phyloP scores from a whole-genome alignment of 2,329 filamentous ascomycete species.

The Cercospora zeae-maydis region DNA sequence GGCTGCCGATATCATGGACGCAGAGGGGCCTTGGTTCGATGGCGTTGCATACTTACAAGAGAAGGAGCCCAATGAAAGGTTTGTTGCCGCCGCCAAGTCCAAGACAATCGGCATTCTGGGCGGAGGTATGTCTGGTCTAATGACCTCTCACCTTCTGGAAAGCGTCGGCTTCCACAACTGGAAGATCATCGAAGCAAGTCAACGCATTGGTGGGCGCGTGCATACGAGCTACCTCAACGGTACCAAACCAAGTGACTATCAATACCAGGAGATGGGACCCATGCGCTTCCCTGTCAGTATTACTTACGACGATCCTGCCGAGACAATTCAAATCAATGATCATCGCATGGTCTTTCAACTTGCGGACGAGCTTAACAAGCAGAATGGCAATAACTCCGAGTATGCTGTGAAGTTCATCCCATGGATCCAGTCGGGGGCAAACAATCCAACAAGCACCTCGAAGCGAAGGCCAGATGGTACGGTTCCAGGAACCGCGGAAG shows the following conservation, averaged over 20 bases:
- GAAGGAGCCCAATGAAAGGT: conserved; percentile 52
- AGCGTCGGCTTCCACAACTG: conserved; percentile 58
- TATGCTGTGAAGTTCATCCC: conserved; percentile 59
- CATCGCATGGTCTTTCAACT: conserved; percentile 64
- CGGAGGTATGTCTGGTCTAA: conserved; percentile 62
- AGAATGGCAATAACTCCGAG: conserved; percentile 52
- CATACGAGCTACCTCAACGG: conserved; percentile 61
- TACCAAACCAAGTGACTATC: conserved; percentile 58
- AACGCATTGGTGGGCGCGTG: conserved; percentile 61
- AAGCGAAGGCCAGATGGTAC: conserved; percentile 51
- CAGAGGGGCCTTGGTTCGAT: conserved; percentile 63
- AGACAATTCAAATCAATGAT: conserved; percentile 58
- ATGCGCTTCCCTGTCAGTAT: conserved; percentile 60
- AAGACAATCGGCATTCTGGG: conserved; percentile 62
- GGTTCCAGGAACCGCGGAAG: conserved; percentile 52
- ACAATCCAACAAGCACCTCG: conserved; percentile 51
- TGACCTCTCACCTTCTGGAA: conserved; percentile 52
- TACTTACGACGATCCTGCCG: conserved; percentile 50
- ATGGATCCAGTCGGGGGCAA: conserved; percentile 57
- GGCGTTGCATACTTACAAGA: conserved; percentile 57
- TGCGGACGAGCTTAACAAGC: conserved; percentile 55
- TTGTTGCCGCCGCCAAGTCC: conserved; percentile 53
- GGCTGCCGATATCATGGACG: conserved; percentile 50
- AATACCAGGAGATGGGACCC: conserved; percentile 65
- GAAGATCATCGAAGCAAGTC: conserved; percentile 59